Conservation (phyloP, 176 grass and related monocot species). For the Oryza coarctata region DNA sequence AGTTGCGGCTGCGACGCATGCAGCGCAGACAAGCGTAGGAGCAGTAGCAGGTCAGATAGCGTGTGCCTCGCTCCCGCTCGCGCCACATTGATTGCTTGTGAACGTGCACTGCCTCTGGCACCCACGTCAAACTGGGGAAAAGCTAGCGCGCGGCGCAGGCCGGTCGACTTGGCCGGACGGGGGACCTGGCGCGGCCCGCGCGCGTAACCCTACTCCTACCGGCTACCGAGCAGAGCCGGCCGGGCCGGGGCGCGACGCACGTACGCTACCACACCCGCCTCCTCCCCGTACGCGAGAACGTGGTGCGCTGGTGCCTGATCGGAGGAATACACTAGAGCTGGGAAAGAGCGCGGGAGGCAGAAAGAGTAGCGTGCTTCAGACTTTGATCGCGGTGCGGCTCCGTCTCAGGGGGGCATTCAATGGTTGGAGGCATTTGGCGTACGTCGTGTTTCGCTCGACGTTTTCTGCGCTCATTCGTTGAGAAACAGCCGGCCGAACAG, state of each 20-base stretch:
- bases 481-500: neutral
- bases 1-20: neutral
- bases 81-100: conserved; percentile 22
- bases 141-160: neutral
- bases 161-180: conserved; percentile 9
- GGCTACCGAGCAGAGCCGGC: neutral
- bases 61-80: neutral
- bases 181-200: neutral
- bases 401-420: neutral
- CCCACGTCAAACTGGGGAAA: conserved; percentile 9
- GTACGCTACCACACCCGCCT: no score
- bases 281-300: neutral
- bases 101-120: conserved; percentile 42
- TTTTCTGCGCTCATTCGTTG: neutral
- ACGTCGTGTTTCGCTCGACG: neutral
- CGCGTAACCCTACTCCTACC: neutral
- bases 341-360: neutral
- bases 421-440: neutral
- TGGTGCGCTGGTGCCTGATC: neutral
- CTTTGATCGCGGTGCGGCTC: neutral
- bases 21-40: neutral
- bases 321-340: neutral
- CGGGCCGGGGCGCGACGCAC: no score
- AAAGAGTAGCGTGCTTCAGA: neutral
- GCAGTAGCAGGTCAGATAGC: neutral